Evolutionary conservation across 805 yeast genomes (phyloP), one percentile per base, ranked within the genome.

Genomic region (Kregervanrija delftensis): DNA sequence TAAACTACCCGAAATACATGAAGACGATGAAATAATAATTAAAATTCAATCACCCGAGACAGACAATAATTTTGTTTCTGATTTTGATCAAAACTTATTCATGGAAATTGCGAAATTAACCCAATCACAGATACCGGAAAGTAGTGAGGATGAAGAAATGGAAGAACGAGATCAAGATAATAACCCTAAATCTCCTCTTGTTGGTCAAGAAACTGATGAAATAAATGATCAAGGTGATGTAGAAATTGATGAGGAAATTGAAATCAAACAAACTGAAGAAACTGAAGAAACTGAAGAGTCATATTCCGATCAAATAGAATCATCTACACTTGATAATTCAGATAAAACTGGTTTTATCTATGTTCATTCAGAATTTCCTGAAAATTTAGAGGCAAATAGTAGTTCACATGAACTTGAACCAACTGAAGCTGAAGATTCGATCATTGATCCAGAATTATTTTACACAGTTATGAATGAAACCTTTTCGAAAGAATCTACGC

Each of bases 401-500:
- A 13, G 37, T 37, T 14, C 36, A 28, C 41, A 33, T 11, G 22
- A 37, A 13, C 37, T 31, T 11, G 32, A 10, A 37, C 17, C 33
- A 33, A 12, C 34, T 4, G 31, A n/a, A 15, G 28, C 41, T 6
- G 45, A 34, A 8, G 43, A 30, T 16, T 13, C 49, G 11, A 28
- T 38, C 3, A 33, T 35, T 11, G 49, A 49, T 34, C 41, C 47
- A 9, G 37, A 35, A 2, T 15, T 47, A 5, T 47, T 41, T 32
- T 43, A 49, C n/a, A 47, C 50, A 1, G 49, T 51, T 11, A 33
- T 47, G 3, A 45, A 44, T n/a, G 40, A 40, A 12, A 37, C 44
- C 10, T 34, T 32, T 6, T 28, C 16, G 14, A 8, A 33, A n/a
- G 22, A 10, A 12, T 31, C 4, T 28, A 17, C 6, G 3, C 32